Evolutionary conservation across 2,329 filamentous ascomycete species (phyloP), one percentile per base, ranked within the genome.

Genomic region (Fusarium pseudograminearum): DNA sequence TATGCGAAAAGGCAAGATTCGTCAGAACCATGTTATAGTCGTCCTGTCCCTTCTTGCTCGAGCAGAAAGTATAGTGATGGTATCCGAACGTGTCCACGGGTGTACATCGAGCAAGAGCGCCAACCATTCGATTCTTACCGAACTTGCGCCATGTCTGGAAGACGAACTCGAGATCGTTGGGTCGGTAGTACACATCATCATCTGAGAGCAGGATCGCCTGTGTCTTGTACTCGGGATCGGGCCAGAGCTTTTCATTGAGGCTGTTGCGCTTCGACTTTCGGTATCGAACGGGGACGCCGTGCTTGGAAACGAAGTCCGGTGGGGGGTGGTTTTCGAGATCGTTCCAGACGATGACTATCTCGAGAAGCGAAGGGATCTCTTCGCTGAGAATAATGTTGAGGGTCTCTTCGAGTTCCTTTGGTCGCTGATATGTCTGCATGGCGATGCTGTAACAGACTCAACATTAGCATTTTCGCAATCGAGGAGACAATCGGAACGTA

Each of bases 91-190:
- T 57, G 24, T 75, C 70, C 20, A 73, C 59, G 3, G 61, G 64
- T 8, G 76, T 70, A 61, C 80, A 82, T n/a, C 80, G 79, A 6
- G 79, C 73, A 12, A 81, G 75, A 3, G 78, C 79, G 2, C 80
- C 80, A 1, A 75, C 75, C 40, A 82, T 67, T 20, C 79, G 70
- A 51, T 78, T 62, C 30, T 69, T 76, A 36, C 80, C 80, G 42
- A 79, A 80, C 57, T 78, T 76, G 65, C 80, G 79, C 80, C 80
- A 82, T 16, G 76, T 72, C 52, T 81, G 79, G 55, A 82, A 82
- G 24, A 76, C 78, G n/a, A 80, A 82, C 15, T 81, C 80, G 18
- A 81, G 75, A 46, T 82, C 80, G 5, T 67, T 57, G 22, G 80
- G 80, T 30, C 76, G 71, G 69, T 79, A 81, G 67, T 78, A 80